Percentiles rank a stretch among this genome's conserved stretches.
Conservation (phyloP, 805 yeast species). For the Yarrowia hollandica region DNA sequence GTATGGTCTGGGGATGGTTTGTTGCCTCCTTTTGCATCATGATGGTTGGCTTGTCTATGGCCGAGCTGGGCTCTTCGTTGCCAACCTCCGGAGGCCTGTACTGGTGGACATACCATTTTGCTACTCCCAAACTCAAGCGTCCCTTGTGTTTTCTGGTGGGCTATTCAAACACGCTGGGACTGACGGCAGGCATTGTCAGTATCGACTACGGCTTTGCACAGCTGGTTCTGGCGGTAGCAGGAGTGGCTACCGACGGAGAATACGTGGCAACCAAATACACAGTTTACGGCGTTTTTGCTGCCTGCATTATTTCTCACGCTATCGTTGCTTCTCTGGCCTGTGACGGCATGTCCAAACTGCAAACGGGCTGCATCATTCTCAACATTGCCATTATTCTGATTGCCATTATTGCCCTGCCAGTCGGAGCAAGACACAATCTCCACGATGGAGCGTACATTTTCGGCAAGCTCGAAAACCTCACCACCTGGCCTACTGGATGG, state of each 20-base stretch:
- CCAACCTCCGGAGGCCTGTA: slow-evolving; percentile 79
- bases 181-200: slow-evolving; percentile 64
- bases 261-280: slow-evolving; percentile 56
- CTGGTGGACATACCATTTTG: slow-evolving; percentile 65
- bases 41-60: slow-evolving; percentile 61
- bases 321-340: slow-evolving; percentile 58
- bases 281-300: slow-evolving; percentile 66
- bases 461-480: slow-evolving; percentile 51
- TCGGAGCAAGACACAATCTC: slow-evolving; percentile 40
- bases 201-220: slow-evolving; percentile 71
- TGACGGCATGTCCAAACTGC: slow-evolving; percentile 56
- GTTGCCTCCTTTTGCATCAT: slow-evolving; percentile 56
- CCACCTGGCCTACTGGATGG: slow-evolving; percentile 63
- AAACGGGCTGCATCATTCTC: slow-evolving; percentile 55
- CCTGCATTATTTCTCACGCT: slow-evolving; percentile 55
- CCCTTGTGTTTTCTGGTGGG: slow-evolving; percentile 63
- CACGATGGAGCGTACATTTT: slow-evolving; percentile 57
- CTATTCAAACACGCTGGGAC: slow-evolving; percentile 64
- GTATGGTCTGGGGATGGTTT: slow-evolving; percentile 74
- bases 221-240: slow-evolving; percentile 46
- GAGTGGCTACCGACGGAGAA: slow-evolving; percentile 52
- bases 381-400: slow-evolving; percentile 57
- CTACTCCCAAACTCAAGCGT: slow-evolving; percentile 56
- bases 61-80: slow-evolving; percentile 64
- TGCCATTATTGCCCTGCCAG: slow-evolving; percentile 40